A percentile compares a stretch with the other conserved stretches of the same genome.
Evolutionary conservation across 768 basidiomycete genomes (phyloP).

Genomic region (Tremella mesenterica): DNA sequence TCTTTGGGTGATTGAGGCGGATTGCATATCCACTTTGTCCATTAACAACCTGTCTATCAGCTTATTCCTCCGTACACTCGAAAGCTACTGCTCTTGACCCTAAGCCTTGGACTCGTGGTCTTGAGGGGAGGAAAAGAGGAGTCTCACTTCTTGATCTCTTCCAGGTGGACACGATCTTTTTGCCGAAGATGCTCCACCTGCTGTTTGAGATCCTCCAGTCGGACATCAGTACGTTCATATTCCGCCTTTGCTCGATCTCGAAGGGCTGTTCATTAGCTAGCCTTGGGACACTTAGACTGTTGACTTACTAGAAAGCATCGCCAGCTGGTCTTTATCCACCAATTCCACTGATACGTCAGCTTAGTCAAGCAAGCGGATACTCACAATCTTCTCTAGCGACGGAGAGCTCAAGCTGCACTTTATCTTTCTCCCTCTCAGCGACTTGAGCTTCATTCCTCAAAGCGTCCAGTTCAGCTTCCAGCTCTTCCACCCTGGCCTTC

Average conservation of each 20-base stretch:
- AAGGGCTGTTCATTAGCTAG: conserved; percentile 46
- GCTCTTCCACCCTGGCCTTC: conserved; percentile 77
- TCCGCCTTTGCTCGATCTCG: conserved; percentile 85
- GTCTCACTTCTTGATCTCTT: conserved; percentile 46
- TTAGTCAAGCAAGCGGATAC: neutral
- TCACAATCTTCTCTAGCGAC: neutral
- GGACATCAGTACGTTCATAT: conserved; percentile 63
- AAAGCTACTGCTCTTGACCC: too few relatives aligned
- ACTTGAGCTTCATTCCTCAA: conserved; percentile 56
- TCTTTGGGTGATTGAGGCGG: conserved; percentile 78
- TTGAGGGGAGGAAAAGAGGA: too few relatives aligned
- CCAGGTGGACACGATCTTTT: conserved; percentile 82
- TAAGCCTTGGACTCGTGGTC: too few relatives aligned
- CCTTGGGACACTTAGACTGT: neutral
- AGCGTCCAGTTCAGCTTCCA: conserved; percentile 67
- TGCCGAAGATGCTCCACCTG: conserved; percentile 65
- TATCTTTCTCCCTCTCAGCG: conserved; percentile 57
- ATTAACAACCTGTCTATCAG: conserved; percentile 60
- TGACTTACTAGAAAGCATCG: conserved; percentile 59
- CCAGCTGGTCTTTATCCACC: conserved; percentile 86
- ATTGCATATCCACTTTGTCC: conserved; percentile 84
- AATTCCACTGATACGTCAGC: conserved; percentile 57
- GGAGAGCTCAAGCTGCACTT: conserved; percentile 57
- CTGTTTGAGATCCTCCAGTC: conserved; percentile 57
- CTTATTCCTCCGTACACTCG: neutral